phyloP scores from a whole-genome alignment of 345 rosid genomes.

The Eucalyptus shirleyi region DNA sequence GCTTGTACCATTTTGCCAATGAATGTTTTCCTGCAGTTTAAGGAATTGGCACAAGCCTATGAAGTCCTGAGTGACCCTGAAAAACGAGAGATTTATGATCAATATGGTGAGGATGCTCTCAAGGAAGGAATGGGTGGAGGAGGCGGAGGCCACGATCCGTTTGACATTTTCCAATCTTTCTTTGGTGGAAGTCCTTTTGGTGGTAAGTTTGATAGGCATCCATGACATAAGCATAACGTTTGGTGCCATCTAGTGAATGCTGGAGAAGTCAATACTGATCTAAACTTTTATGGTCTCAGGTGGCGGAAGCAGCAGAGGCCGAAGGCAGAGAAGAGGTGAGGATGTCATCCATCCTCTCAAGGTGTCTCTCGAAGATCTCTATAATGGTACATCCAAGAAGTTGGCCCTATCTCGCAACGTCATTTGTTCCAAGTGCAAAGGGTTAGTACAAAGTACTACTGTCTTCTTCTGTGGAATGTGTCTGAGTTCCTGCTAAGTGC shows the following conservation, averaged over 20 bases:
- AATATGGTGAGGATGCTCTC: slow-evolving; percentile 77
- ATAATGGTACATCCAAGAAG: slow-evolving; percentile 76
- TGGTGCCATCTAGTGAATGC: not conserved
- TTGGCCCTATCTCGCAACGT: slow-evolving; percentile 68
- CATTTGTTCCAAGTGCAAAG: slow-evolving; percentile 81
- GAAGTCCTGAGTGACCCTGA: slow-evolving; percentile 75
- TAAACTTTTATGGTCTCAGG: not conserved
- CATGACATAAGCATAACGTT: not conserved
- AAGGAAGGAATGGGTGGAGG: slow-evolving; percentile 91
- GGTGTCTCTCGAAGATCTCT: slow-evolving; percentile 76
- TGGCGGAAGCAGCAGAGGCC: slow-evolving; percentile 75
- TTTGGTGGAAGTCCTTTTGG: slow-evolving; percentile 74
- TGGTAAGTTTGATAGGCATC: slow-evolving; percentile 7
- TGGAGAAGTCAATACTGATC: not conserved
- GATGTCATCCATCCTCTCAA: slow-evolving; percentile 85
- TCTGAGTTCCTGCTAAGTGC: not conserved
- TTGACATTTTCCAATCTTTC: slow-evolving; percentile 70
- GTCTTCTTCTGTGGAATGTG: not conserved
- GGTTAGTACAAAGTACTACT: slow-evolving; percentile 23
- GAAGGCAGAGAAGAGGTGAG: slow-evolving; percentile 91
- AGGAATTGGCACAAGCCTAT: slow-evolving; percentile 76
- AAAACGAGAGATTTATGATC: slow-evolving; percentile 74
- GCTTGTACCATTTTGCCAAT: not conserved
- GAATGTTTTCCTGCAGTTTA: slow-evolving; percentile 25
- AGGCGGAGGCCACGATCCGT: slow-evolving; percentile 56